A percentile compares a stretch with the other conserved stretches of the same genome.
These are phyloP conservation scores for Penicillium fuscoglaucum DNA, from an alignment of 2,329 filamentous ascomycete species.

Conservation along the genomic window DNA sequence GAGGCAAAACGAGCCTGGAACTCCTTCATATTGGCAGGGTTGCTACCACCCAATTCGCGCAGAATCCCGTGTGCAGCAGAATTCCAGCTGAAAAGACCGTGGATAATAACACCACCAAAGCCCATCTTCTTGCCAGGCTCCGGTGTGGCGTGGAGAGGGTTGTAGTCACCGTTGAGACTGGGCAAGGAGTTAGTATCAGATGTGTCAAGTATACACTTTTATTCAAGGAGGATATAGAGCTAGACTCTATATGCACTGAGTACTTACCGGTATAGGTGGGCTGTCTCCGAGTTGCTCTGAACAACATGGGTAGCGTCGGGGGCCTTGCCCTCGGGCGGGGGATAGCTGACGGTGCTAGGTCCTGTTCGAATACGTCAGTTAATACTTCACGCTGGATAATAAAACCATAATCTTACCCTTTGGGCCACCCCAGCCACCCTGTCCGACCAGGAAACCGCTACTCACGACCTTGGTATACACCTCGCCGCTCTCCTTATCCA, in stretches of 20 bases:
- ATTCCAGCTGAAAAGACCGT: constrained; percentile 89
- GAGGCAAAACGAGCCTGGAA: constrained; percentile 87
- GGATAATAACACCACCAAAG: constrained; percentile 84
- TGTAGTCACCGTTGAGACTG: constrained; percentile 89
- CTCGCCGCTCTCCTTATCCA: constrained; percentile 68
- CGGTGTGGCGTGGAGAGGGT: constrained; percentile 84
- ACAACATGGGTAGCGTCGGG: constrained; percentile 71
- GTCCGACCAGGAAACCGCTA: constrained; percentile 76
- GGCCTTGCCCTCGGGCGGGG: constrained; percentile 68
- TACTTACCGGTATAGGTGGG: constrained; percentile 67
- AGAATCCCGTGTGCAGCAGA: constrained; percentile 71
- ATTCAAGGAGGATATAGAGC: neutral
- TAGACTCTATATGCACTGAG: neutral
- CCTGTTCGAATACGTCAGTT: constrained; percentile 27
- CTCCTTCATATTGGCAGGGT: constrained; percentile 79
- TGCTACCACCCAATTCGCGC: constrained; percentile 69
- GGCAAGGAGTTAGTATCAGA: constrained; percentile 18
- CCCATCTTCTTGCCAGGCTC: constrained; percentile 87
- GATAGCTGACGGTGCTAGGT: constrained; percentile 74
- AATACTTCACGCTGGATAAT: neutral
- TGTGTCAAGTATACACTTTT: neutral
- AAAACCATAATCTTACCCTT: constrained; percentile 60
- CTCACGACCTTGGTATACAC: constrained; percentile 69
- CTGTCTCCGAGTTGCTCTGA: constrained; percentile 70
- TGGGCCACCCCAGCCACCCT: constrained; percentile 83